Conservation (phyloP, 2,329 filamentous ascomycete genomes). For the Curvularia sp. region DNA sequence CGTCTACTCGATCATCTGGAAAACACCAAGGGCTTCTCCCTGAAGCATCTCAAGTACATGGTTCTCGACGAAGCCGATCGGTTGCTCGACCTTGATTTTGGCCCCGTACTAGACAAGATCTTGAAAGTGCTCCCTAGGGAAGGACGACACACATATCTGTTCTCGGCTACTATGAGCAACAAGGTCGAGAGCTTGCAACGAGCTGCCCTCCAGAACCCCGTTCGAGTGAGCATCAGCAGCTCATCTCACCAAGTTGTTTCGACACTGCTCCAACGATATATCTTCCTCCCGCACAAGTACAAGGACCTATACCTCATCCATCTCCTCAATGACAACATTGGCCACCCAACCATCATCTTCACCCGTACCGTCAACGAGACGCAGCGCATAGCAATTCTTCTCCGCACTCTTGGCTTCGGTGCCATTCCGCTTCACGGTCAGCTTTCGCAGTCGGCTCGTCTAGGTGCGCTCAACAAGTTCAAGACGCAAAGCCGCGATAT, state of each 20-base stretch:
- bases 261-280: slow-evolving; percentile 83
- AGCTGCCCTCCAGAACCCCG: slow-evolving; percentile 83
- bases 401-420: slow-evolving; percentile 83
- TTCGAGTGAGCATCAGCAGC: slow-evolving; percentile 80
- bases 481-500: slow-evolving; percentile 80
- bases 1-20: slow-evolving; percentile 90
- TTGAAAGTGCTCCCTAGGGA: slow-evolving; percentile 78
- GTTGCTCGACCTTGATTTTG: slow-evolving; percentile 92
- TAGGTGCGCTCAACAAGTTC: slow-evolving; percentile 92
- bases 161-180: slow-evolving; percentile 91
- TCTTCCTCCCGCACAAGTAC: slow-evolving; percentile 77
- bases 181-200: slow-evolving; percentile 94
- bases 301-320: slow-evolving; percentile 92
- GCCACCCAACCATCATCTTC: slow-evolving; percentile 90
- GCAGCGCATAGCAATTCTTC: slow-evolving; percentile 81
- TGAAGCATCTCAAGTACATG: slow-evolving; percentile 81
- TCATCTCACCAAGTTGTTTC: slow-evolving; percentile 92
- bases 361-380: slow-evolving; percentile 91
- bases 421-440: slow-evolving; percentile 94
- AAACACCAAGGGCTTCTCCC: slow-evolving; percentile 94
- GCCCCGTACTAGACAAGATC: slow-evolving; percentile 89
- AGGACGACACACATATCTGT: slow-evolving; percentile 73
- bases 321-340: slow-evolving; percentile 83
- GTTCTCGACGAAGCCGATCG: slow-evolving; percentile 96
- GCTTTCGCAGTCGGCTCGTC: slow-evolving; percentile 82